Evolutionary conservation across 768 basidiomycete species (phyloP).

Genomic region (Mycena vitilis): DNA sequence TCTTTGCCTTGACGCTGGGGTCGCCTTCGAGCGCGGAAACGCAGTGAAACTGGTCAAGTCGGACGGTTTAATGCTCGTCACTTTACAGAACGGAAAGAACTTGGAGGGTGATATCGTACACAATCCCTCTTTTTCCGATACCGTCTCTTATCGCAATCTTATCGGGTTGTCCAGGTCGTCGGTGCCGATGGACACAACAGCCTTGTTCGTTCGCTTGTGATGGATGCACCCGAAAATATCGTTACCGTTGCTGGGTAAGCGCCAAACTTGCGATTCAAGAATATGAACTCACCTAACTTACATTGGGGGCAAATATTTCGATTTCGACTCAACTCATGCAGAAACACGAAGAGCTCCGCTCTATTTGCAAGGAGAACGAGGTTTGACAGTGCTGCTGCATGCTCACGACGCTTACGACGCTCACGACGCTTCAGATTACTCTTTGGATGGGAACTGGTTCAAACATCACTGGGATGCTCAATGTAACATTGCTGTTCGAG

Average conservation of each 20-base stretch:
- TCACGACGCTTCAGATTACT: slow-evolving; percentile 13
- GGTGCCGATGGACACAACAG: slow-evolving; percentile 52
- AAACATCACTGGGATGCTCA: slow-evolving; percentile 17
- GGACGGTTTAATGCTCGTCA: background rate
- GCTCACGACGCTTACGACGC: background rate
- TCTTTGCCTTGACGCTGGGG: slow-evolving; percentile 24
- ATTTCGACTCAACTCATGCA: slow-evolving; percentile 22
- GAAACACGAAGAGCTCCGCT: slow-evolving; percentile 14
- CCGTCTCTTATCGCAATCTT: background rate
- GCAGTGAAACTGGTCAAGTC: slow-evolving; percentile 5
- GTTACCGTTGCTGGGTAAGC: slow-evolving; percentile 15
- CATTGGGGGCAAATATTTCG: slow-evolving; percentile 18
- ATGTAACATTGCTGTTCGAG: slow-evolving; percentile 5
- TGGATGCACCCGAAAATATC: slow-evolving; percentile 10
- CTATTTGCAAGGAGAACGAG: slow-evolving; percentile 22
- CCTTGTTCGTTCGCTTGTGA: slow-evolving; percentile 33
- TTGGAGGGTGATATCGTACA: slow-evolving; percentile 21
- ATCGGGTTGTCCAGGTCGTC: slow-evolving; percentile 17
- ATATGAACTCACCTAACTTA: background rate
- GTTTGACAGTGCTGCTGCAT: background rate
- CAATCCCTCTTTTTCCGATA: background rate
- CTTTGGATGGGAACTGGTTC: slow-evolving; percentile 31
- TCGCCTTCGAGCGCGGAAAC: slow-evolving; percentile 13
- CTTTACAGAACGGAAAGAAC: background rate
- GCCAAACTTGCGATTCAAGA: background rate